Base-by-base conservation (phyloP, 768 basidiomycete species). In the Nevesoporus exiguus region DNA sequence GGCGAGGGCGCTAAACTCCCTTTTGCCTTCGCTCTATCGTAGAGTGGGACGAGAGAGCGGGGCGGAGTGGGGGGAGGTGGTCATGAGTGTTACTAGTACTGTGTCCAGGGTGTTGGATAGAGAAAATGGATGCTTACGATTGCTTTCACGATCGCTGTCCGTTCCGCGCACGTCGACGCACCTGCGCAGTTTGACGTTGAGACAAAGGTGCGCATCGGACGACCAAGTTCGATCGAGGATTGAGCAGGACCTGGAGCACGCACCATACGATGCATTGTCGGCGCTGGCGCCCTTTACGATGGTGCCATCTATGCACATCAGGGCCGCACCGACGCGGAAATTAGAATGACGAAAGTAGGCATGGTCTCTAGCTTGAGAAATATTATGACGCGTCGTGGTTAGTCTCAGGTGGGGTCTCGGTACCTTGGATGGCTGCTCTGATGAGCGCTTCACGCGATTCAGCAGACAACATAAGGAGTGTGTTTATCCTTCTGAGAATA, bases 261-360 rank as follows among this genome's bases (percentile, higher is more conserved):
- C 53, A 92, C 94, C 91, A 64, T 93, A 93, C 0, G 92, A 90
- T 0, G 91, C 92, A 61, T 96, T 97, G 74, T 98, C 95, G 54
- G 97, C 79, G 67, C 96, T 97, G 21, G 88, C 83, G 13, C 96
- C 93, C 57, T 83, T 87, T 53, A 94, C 80, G 36, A 95, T 83
- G 10, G 74, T 67, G 0, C 90, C 91, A 43, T 87, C 81, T 1
- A 79, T 63, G 3, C 84, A 74, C 24, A 97, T 72, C 11, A 98
- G 72, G 0, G 92, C 90, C 0, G 93, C 94, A 0, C 96, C 94
- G 33, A 97, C 96, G 17, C 88, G 83, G 67, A 98, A 97, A 41
- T 90, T 85, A 17, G 93, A 93, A 73, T 97, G 94, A 0, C 83
- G 90, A 36, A 76, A 79, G 70, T 97, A 96, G 0, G 88, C 79